A percentile compares a stretch with the other conserved stretches of the same genome.
phyloP scores from a whole-genome alignment of 495 filamentous ascomycete species.

The Thermothielavioides terrestris region DNA sequence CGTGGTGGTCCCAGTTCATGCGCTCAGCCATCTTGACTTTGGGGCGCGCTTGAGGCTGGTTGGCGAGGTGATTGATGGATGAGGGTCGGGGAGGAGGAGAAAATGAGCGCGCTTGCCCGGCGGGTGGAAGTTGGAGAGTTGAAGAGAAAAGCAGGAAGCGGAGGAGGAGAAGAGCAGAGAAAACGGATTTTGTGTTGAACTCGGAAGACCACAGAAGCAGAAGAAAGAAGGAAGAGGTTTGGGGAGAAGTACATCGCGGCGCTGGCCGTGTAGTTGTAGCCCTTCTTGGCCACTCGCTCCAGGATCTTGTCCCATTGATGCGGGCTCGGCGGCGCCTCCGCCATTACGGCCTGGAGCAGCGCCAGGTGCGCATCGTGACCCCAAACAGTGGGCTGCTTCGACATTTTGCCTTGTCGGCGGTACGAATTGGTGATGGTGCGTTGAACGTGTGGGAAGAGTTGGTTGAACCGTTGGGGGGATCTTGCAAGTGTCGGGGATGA shows the following conservation, averaged over 20 bases:
- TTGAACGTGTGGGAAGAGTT: not conserved
- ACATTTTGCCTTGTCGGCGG: constrained; percentile 5
- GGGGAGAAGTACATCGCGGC: constrained; percentile 23
- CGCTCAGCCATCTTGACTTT: constrained; percentile 10
- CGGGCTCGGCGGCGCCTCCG: constrained; percentile 7
- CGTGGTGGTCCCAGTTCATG: constrained; percentile 26
- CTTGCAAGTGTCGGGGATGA: not conserved
- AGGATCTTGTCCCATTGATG: constrained; percentile 21
- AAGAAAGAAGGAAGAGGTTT: not conserved
- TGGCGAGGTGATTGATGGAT: not conserved
- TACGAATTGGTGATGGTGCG: not conserved
- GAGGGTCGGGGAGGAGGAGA: not conserved
- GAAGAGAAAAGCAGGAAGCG: not conserved
- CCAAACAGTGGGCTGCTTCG: constrained; percentile 23
- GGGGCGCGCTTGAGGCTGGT: not conserved
- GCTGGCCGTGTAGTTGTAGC: constrained; percentile 21
- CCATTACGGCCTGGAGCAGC: constrained; percentile 25
- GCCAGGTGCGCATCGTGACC: constrained; percentile 26
- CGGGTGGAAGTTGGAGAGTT: not conserved
- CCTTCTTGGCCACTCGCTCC: constrained; percentile 6
- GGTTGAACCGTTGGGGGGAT: too few relatives aligned
- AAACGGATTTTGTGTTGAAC: not conserved
- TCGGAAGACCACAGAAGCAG: too few relatives aligned
- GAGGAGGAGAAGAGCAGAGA: not conserved
- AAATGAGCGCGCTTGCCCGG: not conserved